Evolutionary conservation across 78 protist genomes (phyloP).

Genomic region (Dictyostelium discoideum): DNA sequence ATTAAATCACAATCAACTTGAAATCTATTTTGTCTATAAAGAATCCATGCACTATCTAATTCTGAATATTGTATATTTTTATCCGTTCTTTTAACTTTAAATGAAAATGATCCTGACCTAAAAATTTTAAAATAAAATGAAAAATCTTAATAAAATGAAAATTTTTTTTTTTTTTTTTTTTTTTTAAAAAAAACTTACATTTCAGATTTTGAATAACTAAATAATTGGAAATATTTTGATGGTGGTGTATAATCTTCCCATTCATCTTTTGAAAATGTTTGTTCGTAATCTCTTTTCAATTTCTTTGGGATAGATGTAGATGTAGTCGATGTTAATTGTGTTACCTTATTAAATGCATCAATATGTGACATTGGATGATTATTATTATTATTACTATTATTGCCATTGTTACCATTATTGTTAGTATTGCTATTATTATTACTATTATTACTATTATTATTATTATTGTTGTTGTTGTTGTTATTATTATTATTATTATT

Average conservation of each 20-base stretch:
- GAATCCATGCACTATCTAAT: conserved; percentile 76
- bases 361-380: background rate
- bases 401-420: background rate
- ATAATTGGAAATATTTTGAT: background rate
- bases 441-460: background rate
- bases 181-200: conserved; percentile 26
- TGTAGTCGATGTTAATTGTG: conserved; percentile 7
- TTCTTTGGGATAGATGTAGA: conserved; percentile 1
- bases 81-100: conserved; percentile 76
- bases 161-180: background rate
- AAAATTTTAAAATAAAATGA: background rate
- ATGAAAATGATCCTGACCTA: conserved; percentile 43
- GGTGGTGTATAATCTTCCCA: conserved; percentile 61
- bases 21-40: conserved; percentile 77
- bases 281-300: conserved; percentile 53
- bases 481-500: background rate
- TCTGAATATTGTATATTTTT: conserved; percentile 78
- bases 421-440: background rate
- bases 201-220: conserved; percentile 23
- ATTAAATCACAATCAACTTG: conserved; percentile 69
- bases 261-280: conserved; percentile 50
- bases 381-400: background rate
- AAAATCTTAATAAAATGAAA: background rate
- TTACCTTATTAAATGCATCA: background rate
- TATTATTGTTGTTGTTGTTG: background rate